Conservation (phyloP, 139 green algal genomes). For the Micromonas pusilla region DNA sequence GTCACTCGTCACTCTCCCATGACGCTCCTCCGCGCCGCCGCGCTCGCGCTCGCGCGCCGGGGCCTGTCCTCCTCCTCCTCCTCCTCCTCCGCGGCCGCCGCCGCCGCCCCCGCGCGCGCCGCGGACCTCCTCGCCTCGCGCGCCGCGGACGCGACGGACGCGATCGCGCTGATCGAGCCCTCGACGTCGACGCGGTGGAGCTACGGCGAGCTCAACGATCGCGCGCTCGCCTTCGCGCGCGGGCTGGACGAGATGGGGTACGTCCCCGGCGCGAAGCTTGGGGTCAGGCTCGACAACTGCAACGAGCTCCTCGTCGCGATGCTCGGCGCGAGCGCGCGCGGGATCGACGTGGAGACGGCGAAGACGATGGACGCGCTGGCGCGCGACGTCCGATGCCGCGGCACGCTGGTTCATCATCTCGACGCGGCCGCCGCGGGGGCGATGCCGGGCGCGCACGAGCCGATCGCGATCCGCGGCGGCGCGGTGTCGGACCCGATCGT, state of each 20-base stretch:
- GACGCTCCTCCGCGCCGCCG: too few species aligned
- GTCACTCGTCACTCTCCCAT: too few species aligned
- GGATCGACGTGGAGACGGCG: background rate
- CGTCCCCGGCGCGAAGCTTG: background rate
- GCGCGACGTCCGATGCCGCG: background rate
- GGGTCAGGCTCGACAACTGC: background rate
- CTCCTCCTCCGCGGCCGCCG: too few species aligned
- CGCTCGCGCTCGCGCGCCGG: too few species aligned
- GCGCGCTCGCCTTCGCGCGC: background rate
- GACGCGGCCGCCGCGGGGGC: background rate
- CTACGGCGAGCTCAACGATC: background rate
- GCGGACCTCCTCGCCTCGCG: background rate
- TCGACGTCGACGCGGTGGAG: constrained; percentile 5
- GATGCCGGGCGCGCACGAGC: constrained; percentile 21
- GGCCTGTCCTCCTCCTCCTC: too few species aligned
- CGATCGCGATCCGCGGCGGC: background rate
- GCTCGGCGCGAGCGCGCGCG: background rate
- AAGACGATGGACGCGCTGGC: background rate
- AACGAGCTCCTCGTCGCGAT: background rate
- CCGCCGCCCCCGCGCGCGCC: too few species aligned
- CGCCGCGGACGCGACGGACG: too few species aligned
- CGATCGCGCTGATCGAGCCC: background rate
- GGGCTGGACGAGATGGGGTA: constrained; percentile 19
- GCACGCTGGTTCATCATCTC: background rate
- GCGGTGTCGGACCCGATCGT: background rate